These are phyloP conservation scores for Calamus simplicifolius DNA, from an alignment of 176 grass and related monocot species.

Conservation along the genomic window DNA sequence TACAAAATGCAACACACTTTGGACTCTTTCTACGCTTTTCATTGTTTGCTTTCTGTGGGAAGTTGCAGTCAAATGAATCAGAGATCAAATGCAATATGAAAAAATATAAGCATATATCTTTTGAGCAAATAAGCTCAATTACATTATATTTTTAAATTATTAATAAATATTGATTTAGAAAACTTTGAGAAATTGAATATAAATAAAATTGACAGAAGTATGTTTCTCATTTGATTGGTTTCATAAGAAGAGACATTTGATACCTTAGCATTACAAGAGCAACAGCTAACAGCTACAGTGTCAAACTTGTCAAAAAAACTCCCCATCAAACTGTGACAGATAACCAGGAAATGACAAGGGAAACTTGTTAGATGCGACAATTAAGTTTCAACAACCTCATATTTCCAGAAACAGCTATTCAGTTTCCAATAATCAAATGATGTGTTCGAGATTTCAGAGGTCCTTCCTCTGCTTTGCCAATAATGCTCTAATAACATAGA, in stretches of 20 bases:
- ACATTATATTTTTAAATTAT: no score
- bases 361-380: neutral
- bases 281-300: constrained; percentile 62
- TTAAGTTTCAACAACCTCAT: no score
- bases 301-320: constrained; percentile 86
- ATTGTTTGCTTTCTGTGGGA: constrained; percentile 60
- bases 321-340: constrained; percentile 51
- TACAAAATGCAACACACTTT: constrained; percentile 81
- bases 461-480: no score
- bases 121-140: no score
- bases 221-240: neutral
- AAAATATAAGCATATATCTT: no score
- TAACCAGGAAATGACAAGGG: constrained; percentile 52
- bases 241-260: neutral
- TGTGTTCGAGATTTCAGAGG: no score
- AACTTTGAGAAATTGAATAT: no score
- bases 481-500: no score
- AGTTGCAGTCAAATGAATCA: constrained; percentile 9
- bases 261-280: constrained; percentile 71
- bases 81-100: neutral
- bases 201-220: no score
- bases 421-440: no score
- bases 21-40: constrained; percentile 66
- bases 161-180: no score
- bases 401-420: no score